phyloP scores from a whole-genome alignment of 495 filamentous ascomycete species.

The Penicillium ochrochloron region DNA sequence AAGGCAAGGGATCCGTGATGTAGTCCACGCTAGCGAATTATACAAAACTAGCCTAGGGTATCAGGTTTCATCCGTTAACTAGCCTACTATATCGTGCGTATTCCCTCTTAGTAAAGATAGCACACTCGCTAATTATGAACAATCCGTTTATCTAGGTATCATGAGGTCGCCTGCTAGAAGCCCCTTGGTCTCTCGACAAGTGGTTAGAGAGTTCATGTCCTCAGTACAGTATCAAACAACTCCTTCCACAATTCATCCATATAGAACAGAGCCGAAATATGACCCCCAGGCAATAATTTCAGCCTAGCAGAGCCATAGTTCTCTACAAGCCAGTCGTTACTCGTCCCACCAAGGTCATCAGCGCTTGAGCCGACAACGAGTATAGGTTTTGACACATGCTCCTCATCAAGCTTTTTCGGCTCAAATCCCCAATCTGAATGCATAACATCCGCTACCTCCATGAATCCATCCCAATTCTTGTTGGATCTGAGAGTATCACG shows the following conservation, averaged over 20 bases:
- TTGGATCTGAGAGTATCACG: conserved; percentile 1
- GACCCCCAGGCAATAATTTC: conserved; percentile 13
- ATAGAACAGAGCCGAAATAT: conserved; percentile 12
- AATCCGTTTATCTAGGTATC: too few relatives aligned
- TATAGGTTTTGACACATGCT: conserved; percentile 13
- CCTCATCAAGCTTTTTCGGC: conserved; percentile 11
- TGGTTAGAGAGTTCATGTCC: background rate
- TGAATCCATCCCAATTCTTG: conserved; percentile 14
- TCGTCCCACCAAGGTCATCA: conserved; percentile 11
- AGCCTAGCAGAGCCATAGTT: conserved; percentile 11
- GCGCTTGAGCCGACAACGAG: conserved; percentile 11
- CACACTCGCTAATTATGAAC: too few relatives aligned
- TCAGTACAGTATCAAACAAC: background rate
- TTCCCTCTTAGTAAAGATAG: too few relatives aligned
- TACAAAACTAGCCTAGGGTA: too few relatives aligned
- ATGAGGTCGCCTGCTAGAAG: too few relatives aligned
- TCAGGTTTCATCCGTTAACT: too few relatives aligned
- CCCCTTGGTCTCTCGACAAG: background rate
- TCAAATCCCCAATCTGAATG: conserved; percentile 20
- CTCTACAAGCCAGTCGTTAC: conserved; percentile 14
- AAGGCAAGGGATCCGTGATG: background rate
- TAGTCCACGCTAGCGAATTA: background rate
- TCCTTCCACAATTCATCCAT: conserved; percentile 16
- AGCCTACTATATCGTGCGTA: too few relatives aligned
- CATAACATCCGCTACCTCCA: conserved; percentile 17